Evolutionary conservation across 345 rosid species (phyloP), one percentile per base, ranked within the genome.

Genomic region (Gossypium rotundifolium): DNA sequence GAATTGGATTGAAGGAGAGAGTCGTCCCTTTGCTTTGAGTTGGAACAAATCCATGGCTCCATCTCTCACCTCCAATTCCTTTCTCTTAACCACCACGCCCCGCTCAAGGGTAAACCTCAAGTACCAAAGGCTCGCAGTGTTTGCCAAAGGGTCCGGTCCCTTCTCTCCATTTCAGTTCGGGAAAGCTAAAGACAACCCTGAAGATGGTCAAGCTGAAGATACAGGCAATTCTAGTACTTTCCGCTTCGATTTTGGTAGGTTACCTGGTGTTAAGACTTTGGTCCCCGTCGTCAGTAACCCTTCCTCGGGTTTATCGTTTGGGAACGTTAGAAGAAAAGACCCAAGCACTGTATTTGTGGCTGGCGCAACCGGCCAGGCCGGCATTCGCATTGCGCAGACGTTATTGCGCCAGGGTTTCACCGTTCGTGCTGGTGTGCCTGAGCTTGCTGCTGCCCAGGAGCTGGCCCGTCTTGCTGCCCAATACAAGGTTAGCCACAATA

Each of bases 301-400:
- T 61, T 83, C 87, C 7, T 65, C 86, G 10, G 97, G 95, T 25
- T 59, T 92, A 75, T 75, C 79, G 29, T 88, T 92, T 57, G 91
- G 91, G 13, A 87, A 82, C 80, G 66, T 7, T 2, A 80, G 97
- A 75, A 83, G 80, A 81, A 94, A 94, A 79, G 98, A 94, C 75
- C 83, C 98, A 1, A 80, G 83, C 72, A 92, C 97, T 4, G 96
- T 94, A 65, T 94, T 88, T 53, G 97, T 94, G 23, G 96, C 98
- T 1, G 97, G 98, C 46, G 99, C 99, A 11, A 88, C 96, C 0
- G 99, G 99, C 40, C 97, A 87, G 85, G 96, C 86, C 0, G 99
- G 99, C 27, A 65, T 91, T 76, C 93, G 97, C 71, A 91, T 92
- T 75, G 88, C 93, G 1, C 98, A 87, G 76, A 73, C 81, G 27